Evolutionary conservation across 1,139 yeast genomes (phyloP), one percentile per base, ranked within the genome.

Genomic region (Pichia sp.): DNA sequence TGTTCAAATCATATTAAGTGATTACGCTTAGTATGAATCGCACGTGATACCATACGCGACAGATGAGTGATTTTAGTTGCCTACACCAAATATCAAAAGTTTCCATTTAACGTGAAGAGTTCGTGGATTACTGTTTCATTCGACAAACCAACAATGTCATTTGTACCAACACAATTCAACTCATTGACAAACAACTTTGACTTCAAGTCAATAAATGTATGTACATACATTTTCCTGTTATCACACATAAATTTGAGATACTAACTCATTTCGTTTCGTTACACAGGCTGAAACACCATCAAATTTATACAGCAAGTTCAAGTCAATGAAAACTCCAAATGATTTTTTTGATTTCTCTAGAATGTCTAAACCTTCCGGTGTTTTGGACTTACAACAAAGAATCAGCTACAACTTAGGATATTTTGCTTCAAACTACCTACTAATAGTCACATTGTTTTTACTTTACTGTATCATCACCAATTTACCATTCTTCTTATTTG

Each of bases 401-500:
- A 66, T 74, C 31, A 60, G 68, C 17, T 75, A 66, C 62, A 75
- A 75, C 55, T 59, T 75, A 52, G 70, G 72, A 15, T 73, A 75
- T 56, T 75, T 73, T 56, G 66, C 69, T 25, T 73, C 79, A 45
- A 75, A 75, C 58, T 75, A 75, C 54, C 52, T 71, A 28, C 64
- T 72, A 35, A 64, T 74, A 35, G 68, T 69, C 10, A 60, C 64
- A 1, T n/a, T 54, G 8, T 47, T 52, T 14, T 54, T 55, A 17
- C 40, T 54, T 2, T 56, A 57, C 40, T 51, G 50, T 24, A 51
- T 55, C 18, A 35, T 57, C n/a, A 55, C 56, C n/a, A 55, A 57
- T 36, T 35, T 53, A 4, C 72, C 84, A 50, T 73, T 91, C 54
- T 69, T 91, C 56, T 83, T 89, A 59, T 95, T 91, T 34, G 72